Base-by-base conservation (phyloP, 2,329 filamentous ascomycete species). In the Aspergillus novoparasiticus region DNA sequence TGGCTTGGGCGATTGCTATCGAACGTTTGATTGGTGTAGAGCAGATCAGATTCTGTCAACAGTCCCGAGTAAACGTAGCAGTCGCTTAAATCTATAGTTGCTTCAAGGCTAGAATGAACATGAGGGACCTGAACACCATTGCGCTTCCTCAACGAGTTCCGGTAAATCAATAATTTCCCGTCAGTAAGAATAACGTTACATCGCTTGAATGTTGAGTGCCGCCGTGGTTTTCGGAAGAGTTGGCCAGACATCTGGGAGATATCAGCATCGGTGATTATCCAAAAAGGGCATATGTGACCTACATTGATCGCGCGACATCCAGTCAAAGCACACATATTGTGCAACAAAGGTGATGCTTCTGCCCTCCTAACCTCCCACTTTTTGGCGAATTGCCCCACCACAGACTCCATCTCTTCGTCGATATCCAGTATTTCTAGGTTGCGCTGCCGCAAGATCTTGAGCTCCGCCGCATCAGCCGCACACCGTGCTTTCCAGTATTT, bases 321-420 rank as follows among this genome's bases (percentile, higher is more conserved):
- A 12, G 85, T 83, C 26, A 90, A 83, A n/a, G 85, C 84, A 73
- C 88, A 90, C 78, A 90, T 84, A 72, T 90, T 88, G 78, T 89
- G 90, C n/a, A 90, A 76, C 45, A 85, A 78, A 1, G 88, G 84
- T 1, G 84, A 88, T n/a, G 88, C 86, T 67, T 84, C 84, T 1
- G 87, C 85, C 66, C 87, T 84, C 19, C 82, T 85, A 26, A 90
- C 87, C 72, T 90, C 88, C 88, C 88, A 90, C 69, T 90, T 90
- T 66, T 83, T 80, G 0, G 87, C 87, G 70, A 87, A 90, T 69
- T 89, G 87, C 11, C 88, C 88, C n/a, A 90, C 76, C 50, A 85
- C 77, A 0, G 88, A 87, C 74, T 90, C 88, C 67, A 85, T 81
- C 67, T 87, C 85, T 71, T 90, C 88, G 70, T 90, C 87, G 61